Base-by-base conservation (phyloP, 208 protist species). In the Leishmania guyanensis region DNA sequence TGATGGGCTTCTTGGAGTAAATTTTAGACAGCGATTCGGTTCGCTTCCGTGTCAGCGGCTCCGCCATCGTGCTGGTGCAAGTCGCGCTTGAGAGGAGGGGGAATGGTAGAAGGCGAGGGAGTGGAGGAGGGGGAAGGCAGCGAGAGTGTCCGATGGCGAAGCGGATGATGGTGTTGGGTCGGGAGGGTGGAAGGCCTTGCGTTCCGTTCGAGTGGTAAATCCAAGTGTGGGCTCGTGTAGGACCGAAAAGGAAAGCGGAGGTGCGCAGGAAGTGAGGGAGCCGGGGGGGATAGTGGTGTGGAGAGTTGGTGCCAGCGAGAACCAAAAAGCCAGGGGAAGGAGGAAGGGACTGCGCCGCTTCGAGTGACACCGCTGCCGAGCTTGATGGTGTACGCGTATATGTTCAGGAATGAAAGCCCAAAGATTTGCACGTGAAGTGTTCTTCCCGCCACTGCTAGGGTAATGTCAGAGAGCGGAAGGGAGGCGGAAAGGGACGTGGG, bases 1-100 rank as follows among this genome's bases (percentile, higher is more conserved):
- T 90, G 66, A 98, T 95, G 16, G 92, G 87, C 76, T 94, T 96
- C 78, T 93, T 95, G 71, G 93, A 82, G 84, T 95, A 95, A 14
- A 93, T 89, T 83, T 97, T 91, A 46, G 94, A 93, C 79, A 94
- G 96, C 33, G 95, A 98, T 86, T 98, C 93, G 16, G 95, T 97
- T 56, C 95, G 92, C 46, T 88, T 86, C 69, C 93, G 92, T 20
- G 88, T 90, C 64, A 72, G 75, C 16, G 75, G 2, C 77, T 91
- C 82, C 33, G 87, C 84, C 91, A 98, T 95, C 54, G 33, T 73
- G n/a, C 48, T 73, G 16, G 33, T 54, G 71, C 26, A 5, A n/a
- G 43, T 43, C 4, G 58, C 12, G 39, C 22, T 39, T 4, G 22
- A 16, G 46, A 6, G 53, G 39, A 29, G 9, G 5, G n/a, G 53